Base-by-base conservation (phyloP, 441 rosid genomes). In the Syzygium syzygioides region DNA sequence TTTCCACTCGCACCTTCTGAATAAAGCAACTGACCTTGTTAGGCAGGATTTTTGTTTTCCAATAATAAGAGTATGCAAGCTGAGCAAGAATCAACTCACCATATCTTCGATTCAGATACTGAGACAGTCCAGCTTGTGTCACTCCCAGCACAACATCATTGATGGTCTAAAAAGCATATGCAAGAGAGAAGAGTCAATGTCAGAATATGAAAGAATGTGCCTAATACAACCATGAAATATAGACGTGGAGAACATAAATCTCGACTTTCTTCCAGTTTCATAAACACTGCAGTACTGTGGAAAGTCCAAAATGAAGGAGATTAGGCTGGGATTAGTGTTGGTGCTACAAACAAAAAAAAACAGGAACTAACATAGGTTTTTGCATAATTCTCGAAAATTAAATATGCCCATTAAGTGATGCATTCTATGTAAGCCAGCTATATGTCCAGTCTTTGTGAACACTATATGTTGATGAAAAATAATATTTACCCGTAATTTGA, bases 121-220 rank as follows among this genome's bases (percentile, higher is more conserved):
- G 92, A 0, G 98, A 95, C 64, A 97, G 95, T 68, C 95, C 97
- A 18, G 98, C 98, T 90, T 96, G 95, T n/a, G 95, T 94, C 86
- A 94, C 90, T 89, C 98, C 99, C 56, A 95, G 57, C 57, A 97
- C 86, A 34, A 96, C 96, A 90, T 96, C 99, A 19, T 95, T 96
- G 52, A 95, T 86, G 20, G 98, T 96, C 99, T 97, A 90, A 87
- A 62, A 13, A 62, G 37, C 84, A 86, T 59, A 59, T 48, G 56
- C 37, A 25, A 19, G 52, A 79, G 50, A 87, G 88, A 68, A 68
- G 52, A 76, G 50, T 41, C 17, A 41, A 14, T 23, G 26, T 34
- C 53, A 41, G 52, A 41, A 76, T 76, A 52, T 41, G 83, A 41
- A 76, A 76, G 52, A 76, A 23, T 23, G 28, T 41, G 52, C 83